phyloP scores from a whole-genome alignment of 2,329 filamentous ascomycete species.

The Aspergillus floridensis region DNA sequence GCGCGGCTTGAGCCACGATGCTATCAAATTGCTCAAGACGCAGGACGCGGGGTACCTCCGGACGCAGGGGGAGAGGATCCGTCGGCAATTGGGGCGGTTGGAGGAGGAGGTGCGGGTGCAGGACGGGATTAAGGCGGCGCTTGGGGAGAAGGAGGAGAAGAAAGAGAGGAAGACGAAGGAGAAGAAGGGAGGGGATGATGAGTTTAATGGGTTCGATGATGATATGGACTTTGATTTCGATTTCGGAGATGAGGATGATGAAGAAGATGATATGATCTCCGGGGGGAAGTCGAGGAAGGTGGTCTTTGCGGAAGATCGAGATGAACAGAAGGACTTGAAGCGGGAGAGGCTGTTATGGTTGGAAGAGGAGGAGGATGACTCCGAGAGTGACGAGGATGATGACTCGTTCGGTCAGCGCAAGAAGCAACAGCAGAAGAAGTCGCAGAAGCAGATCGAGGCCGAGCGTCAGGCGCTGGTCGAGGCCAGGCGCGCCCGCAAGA shows the following conservation, averaged over 20 bases:
- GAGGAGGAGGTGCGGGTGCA: slow-evolving; percentile 45
- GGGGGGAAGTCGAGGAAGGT: slow-evolving; percentile 31
- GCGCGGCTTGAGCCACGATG: slow-evolving; percentile 53
- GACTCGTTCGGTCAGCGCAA: slow-evolving; percentile 19
- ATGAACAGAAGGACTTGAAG: slow-evolving; percentile 33
- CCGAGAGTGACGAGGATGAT: slow-evolving; percentile 27
- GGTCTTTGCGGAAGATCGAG: slow-evolving; percentile 41
- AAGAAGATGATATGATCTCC: slow-evolving; percentile 24
- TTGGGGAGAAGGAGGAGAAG: slow-evolving; percentile 23
- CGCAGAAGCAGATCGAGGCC: slow-evolving; percentile 46
- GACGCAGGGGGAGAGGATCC: slow-evolving; percentile 56
- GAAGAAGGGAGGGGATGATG: slow-evolving; percentile 20
- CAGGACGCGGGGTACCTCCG: slow-evolving; percentile 63
- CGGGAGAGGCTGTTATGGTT: slow-evolving; percentile 14
- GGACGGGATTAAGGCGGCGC: slow-evolving; percentile 35
- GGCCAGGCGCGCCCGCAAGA: slow-evolving; percentile 42
- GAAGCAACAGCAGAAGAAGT: slow-evolving; percentile 32
- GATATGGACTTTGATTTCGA: slow-evolving; percentile 22
- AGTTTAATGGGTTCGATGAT: slow-evolving; percentile 15
- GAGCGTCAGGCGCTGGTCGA: slow-evolving; percentile 41
- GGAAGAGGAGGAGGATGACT: slow-evolving; percentile 18
- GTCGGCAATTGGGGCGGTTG: slow-evolving; percentile 53
- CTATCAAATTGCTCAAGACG: slow-evolving; percentile 63
- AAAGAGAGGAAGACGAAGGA: slow-evolving; percentile 22
- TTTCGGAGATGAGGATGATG: slow-evolving; percentile 20